Percentiles rank a stretch among this genome's conserved stretches.
Evolutionary conservation across 805 yeast genomes (phyloP).

Genomic region (Nakazawaea wyomingensis): DNA sequence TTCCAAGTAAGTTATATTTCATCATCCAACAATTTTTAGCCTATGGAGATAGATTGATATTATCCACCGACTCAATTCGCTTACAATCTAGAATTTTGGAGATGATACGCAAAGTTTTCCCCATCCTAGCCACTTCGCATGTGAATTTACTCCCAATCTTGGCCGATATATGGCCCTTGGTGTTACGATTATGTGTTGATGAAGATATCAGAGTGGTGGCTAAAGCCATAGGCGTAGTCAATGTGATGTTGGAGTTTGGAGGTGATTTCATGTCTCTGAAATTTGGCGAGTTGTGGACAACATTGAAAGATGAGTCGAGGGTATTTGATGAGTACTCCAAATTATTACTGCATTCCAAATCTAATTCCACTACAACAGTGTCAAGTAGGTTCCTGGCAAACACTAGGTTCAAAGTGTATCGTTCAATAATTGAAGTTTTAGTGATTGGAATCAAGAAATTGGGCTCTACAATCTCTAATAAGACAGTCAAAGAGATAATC

Average conservation of each 20-base stretch:
- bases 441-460: conserved; percentile 32
- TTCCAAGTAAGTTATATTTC: conserved; percentile 57
- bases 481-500: conserved; percentile 31
- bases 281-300: conserved; percentile 43
- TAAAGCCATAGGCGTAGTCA: conserved; percentile 24
- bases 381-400: conserved; percentile 12
- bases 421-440: conserved; percentile 26
- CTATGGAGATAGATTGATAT: conserved; percentile 57
- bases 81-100: conserved; percentile 53
- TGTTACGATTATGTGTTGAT: conserved; percentile 18
- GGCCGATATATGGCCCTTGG: conserved; percentile 49
- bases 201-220: conserved; percentile 26
- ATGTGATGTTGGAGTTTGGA: conserved; percentile 27
- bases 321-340: conserved; percentile 1
- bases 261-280: conserved; percentile 44
- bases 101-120: conserved; percentile 39
- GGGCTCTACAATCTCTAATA: conserved; percentile 36
- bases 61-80: conserved; percentile 59
- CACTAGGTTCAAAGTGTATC: conserved; percentile 22
- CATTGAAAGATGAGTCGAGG: conserved; percentile 9
- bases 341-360: too few relatives aligned
- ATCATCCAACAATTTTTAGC: conserved; percentile 55
- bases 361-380: too few relatives aligned
- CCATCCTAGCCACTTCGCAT: conserved; percentile 47
- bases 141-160: conserved; percentile 42